Evolutionary conservation across 164 flowering plant genomes (phyloP), one percentile per base, ranked within the genome.

Genomic region (Warburgia ugandensis): DNA sequence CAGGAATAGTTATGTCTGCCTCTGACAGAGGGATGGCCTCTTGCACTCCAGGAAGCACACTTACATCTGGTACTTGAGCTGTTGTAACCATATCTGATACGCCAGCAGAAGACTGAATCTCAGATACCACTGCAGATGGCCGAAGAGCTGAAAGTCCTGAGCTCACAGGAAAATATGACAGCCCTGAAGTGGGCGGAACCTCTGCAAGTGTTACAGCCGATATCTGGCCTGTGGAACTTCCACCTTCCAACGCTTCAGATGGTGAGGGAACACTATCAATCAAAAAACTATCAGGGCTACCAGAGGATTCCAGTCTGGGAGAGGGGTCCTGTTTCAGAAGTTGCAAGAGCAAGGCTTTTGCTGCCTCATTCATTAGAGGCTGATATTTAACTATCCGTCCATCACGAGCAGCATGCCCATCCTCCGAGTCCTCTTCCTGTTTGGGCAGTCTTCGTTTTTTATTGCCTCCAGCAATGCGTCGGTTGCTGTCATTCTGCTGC

Each of bases 341-440:
- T 69, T 86, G 85, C 73, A 73, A 67, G 14, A 87, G 67, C 83
- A 91, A 68, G 54, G 89, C 77, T 65, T 83, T 71, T 17, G 97
- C 77, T n/a, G 85, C 76, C 53, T 87, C 92, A 48, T 76, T 83
- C 70, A 75, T 67, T 37, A 46, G 19, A 26, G 96, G 96, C 60
- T 84, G 90, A 60, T 85, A 87, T 55, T 87, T 85, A 7, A 91
- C 73, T 43, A 91, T 85, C 74, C 81, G 96, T 19, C 89, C 92
- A 55, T 80, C 89, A 31, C 69, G 30, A 36, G 79, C 55, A 50
- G 65, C 61, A 45, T 58, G 51, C 30, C 55, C 68, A 31, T 55
- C 57, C 50, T 70, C 76, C 11, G 65, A 17, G 26, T 48, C 56
- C 53, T 66, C 76, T 17, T 87, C 95, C 40, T 73, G 90, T 63